These are phyloP conservation scores for Cyberlindnera americana DNA, from an alignment of 805 yeast species.

Conservation along the genomic window DNA sequence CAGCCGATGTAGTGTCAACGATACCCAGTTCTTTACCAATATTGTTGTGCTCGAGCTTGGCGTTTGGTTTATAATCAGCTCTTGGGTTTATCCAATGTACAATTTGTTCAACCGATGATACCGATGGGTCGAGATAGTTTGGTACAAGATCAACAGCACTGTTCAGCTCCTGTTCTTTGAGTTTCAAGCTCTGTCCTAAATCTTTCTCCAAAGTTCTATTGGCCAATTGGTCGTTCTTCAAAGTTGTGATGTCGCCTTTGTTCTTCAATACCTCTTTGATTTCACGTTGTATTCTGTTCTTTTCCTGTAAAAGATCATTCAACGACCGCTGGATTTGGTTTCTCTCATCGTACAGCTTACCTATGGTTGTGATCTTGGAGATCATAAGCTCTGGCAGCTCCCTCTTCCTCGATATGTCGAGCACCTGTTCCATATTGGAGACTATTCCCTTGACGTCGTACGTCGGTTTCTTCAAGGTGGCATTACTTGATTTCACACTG, in stretches of 20 bases:
- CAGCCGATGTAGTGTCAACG: constrained; percentile 67
- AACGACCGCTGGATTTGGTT: constrained; percentile 23
- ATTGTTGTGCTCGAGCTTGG: constrained; percentile 53
- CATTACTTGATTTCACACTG: constrained; percentile 7
- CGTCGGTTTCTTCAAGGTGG: constrained; percentile 29
- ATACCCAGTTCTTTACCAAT: constrained; percentile 69
- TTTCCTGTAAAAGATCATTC: constrained; percentile 27
- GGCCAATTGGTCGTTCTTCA: constrained; percentile 16
- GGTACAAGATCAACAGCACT: constrained; percentile 54
- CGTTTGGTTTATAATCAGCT: constrained; percentile 26
- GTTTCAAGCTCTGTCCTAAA: constrained; percentile 15
- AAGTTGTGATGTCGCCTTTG: constrained; percentile 11
- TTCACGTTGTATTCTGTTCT: constrained; percentile 29
- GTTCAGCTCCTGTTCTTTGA: constrained; percentile 36
- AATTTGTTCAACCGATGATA: constrained; percentile 39
- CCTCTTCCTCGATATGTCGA: constrained; percentile 32
- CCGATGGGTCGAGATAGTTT: constrained; percentile 51
- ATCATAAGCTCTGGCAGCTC: constrained; percentile 23
- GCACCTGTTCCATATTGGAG: constrained; percentile 27
- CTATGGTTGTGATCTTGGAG: constrained; percentile 28
- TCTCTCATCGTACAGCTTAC: constrained; percentile 25
- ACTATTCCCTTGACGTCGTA: constrained; percentile 34
- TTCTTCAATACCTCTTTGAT: constrained; percentile 25
- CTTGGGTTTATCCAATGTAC: constrained; percentile 50
- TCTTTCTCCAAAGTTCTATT: constrained; percentile 24